Evolutionary conservation across 441 rosid genomes (phyloP), one percentile per base, ranked within the genome.

Genomic region (Breynia disticha): DNA sequence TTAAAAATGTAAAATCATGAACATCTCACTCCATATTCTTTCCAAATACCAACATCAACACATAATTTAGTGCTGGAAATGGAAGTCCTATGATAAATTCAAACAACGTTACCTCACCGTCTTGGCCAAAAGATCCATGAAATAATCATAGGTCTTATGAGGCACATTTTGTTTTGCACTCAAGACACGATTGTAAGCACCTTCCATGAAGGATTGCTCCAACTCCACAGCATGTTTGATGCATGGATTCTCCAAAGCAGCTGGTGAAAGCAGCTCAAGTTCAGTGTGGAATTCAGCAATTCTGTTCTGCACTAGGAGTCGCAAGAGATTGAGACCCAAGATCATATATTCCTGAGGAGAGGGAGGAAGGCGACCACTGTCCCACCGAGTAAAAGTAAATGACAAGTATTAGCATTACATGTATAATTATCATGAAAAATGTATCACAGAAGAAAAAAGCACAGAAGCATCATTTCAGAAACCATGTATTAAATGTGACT

Each of bases 171-270:
- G 97, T 48, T 87, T 81, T 57, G 98, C 97, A 77, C 82, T 86
- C 61, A 86, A 54, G 35, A 93, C 97, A 54, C 96, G 96, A 71
- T 88, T 88, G 57, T 88, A 88, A 50, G 98, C 97, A 65, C 97
- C 97, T 64, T 93, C 97, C 98, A 93, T 93, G 75, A 88, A 93
- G 0, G 98, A 93, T 63, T 93, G 98, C 86, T 93, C 98, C 76
- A 93, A 72, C 82, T 93, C 97, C 20, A 93, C 97, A 0, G 97
- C 98, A 62, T 93, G 91, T 64, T 80, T 78, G 76, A 93, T 86
- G 75, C 97, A 86, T 67, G 88, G 79, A 63, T 84, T 83, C 59
- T 88, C 97, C 71, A 86, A 56, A 19, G 98, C 89, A 68, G 78
- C 57, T 1, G 91, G 69, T 0, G 98, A 74, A 39, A 93, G 91